phyloP scores from a whole-genome alignment of 2,329 filamentous ascomycete species.

The Lachnum nothofagi region DNA sequence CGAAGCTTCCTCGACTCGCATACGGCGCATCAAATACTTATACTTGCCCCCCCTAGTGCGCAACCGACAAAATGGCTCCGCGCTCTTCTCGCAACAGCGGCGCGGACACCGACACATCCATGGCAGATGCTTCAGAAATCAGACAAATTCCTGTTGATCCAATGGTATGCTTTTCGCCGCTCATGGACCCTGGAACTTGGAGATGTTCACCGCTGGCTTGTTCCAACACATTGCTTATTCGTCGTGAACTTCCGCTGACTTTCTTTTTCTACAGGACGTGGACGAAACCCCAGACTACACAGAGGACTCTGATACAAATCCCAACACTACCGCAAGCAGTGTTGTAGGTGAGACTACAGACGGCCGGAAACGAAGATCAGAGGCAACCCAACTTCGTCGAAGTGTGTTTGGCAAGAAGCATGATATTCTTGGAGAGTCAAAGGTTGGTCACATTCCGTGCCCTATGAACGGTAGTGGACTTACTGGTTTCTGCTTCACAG shows the following conservation, averaged over 20 bases:
- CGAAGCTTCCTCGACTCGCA: slow-evolving; percentile 7
- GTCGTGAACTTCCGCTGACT: background rate
- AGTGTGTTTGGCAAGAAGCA: slow-evolving; percentile 95
- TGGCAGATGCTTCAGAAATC: slow-evolving; percentile 51
- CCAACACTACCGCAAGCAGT: slow-evolving; percentile 73
- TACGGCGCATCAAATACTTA: slow-evolving; percentile 12
- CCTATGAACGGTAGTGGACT: background rate
- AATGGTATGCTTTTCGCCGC: slow-evolving; percentile 28
- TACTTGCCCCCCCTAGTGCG: slow-evolving; percentile 23
- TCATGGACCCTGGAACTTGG: background rate
- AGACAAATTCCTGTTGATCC: slow-evolving; percentile 30
- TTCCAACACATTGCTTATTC: background rate
- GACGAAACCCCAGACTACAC: slow-evolving; percentile 64
- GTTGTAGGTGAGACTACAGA: slow-evolving; percentile 72
- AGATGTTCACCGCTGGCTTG: background rate
- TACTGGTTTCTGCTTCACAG: slow-evolving; percentile 39
- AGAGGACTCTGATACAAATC: slow-evolving; percentile 63
- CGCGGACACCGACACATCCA: slow-evolving; percentile 49
- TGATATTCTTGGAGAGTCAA: slow-evolving; percentile 83
- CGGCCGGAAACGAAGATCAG: slow-evolving; percentile 78
- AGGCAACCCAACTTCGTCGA: slow-evolving; percentile 83
- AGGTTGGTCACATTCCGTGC: slow-evolving; percentile 51
- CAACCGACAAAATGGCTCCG: slow-evolving; percentile 46
- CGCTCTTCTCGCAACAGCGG: slow-evolving; percentile 48
- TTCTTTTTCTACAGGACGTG: slow-evolving; percentile 41